These are phyloP conservation scores for Boletus pseudo-olivaceus DNA, from an alignment of 768 basidiomycete genomes.

Conservation along the genomic window DNA sequence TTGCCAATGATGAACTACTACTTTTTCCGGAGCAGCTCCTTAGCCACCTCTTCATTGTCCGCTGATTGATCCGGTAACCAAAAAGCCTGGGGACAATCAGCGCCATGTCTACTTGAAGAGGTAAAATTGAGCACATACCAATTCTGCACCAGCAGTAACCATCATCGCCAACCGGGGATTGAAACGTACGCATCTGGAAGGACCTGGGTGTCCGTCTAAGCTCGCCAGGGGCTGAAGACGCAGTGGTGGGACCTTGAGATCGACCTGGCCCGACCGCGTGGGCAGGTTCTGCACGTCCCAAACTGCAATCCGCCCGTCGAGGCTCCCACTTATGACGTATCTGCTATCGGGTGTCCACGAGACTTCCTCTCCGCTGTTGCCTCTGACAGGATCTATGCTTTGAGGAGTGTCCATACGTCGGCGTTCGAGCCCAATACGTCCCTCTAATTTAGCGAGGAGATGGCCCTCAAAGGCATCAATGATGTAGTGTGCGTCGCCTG, in stretches of 20 bases:
- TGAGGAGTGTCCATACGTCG: conserved; percentile 46
- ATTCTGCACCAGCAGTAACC: conserved; percentile 75
- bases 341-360: conserved; percentile 94
- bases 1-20: neutral
- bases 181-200: conserved; percentile 82
- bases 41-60: conserved; percentile 68
- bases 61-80: conserved; percentile 67
- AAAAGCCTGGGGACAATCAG: conserved; percentile 46
- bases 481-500: conserved; percentile 89
- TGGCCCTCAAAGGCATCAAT: conserved; percentile 87
- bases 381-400: conserved; percentile 66
- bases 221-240: conserved; percentile 47
- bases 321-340: conserved; percentile 79
- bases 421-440: conserved; percentile 79
- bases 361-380: conserved; percentile 90
- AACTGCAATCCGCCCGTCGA: conserved; percentile 78
- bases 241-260: conserved; percentile 50
- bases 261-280: conserved; percentile 46
- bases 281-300: conserved; percentile 82
- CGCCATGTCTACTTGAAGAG: neutral
- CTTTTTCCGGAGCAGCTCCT: conserved; percentile 62
- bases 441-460: conserved; percentile 81
- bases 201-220: conserved; percentile 80
- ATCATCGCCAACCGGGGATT: conserved; percentile 91
- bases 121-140: conserved; percentile 49